These are phyloP conservation scores for Picocystis sp. DNA, from an alignment of 163 green algal species.

Conservation along the genomic window DNA sequence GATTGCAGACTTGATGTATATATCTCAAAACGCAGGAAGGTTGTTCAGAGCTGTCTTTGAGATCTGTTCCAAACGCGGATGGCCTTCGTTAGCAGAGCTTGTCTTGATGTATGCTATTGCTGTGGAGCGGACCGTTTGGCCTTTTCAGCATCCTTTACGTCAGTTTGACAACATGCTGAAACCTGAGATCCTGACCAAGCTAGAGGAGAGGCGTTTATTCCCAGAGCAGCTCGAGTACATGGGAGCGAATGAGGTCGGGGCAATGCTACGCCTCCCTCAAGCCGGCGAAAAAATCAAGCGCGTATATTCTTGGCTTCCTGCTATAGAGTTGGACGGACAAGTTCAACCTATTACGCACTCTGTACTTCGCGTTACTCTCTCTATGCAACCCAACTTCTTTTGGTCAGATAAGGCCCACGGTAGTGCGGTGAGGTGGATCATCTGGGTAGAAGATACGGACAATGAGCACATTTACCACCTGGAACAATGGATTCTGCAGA, in stretches of 20 bases:
- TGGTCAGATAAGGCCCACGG: conserved; percentile 42
- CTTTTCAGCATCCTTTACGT: conserved; percentile 56
- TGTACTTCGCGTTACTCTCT: conserved; percentile 68
- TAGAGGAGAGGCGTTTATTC: conserved; percentile 51
- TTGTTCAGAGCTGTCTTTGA: conserved; percentile 88
- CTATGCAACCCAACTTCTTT: conserved; percentile 52
- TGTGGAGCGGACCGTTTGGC: conserved; percentile 27
- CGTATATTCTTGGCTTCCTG: conserved; percentile 50
- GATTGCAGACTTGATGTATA: conserved; percentile 83
- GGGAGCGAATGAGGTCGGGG: conserved; percentile 57
- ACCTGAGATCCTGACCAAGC: conserved; percentile 59
- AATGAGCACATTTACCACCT: conserved; percentile 88
- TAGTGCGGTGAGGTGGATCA: conserved; percentile 41
- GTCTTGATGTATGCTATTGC: conserved; percentile 33
- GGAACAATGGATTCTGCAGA: conserved; percentile 57
- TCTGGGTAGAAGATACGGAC: conserved; percentile 81
- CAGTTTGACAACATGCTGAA: conserved; percentile 59
- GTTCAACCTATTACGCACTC: conserved; percentile 84
- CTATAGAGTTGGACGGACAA: conserved; percentile 41
- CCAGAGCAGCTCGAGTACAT: conserved; percentile 69
- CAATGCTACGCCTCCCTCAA: conserved; percentile 39
- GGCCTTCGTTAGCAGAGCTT: conserved; percentile 44
- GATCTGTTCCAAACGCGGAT: conserved; percentile 67
- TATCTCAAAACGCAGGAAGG: conserved; percentile 61
- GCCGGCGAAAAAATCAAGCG: conserved; percentile 26